phyloP scores from a whole-genome alignment of 2,329 filamentous ascomycete genomes.

The Ilyonectria sp. region DNA sequence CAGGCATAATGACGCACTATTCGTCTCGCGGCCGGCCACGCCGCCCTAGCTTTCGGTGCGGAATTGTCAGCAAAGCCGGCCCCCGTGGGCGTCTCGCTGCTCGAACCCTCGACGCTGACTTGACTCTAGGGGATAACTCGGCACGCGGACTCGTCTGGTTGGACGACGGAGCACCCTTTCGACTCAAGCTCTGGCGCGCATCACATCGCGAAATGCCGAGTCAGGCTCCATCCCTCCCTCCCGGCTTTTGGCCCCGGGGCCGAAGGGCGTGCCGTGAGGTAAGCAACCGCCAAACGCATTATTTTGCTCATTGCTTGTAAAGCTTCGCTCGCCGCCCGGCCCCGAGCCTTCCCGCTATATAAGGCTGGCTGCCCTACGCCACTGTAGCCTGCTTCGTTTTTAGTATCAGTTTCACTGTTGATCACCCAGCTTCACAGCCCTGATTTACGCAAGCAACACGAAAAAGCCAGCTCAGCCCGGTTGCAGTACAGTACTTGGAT shows the following conservation, averaged over 20 bases:
- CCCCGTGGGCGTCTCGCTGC: constrained; percentile 17
- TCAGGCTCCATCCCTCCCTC: constrained; percentile 24
- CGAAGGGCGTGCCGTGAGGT: constrained; percentile 25
- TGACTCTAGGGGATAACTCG: constrained; percentile 25
- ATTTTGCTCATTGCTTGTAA: constrained; percentile 17
- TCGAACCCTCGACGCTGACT: constrained; percentile 6
- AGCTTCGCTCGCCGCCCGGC: constrained; percentile 16
- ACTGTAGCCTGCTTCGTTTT: background rate
- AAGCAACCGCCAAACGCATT: constrained; percentile 8
- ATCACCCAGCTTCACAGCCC: constrained; percentile 21
- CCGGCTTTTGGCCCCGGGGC: constrained; percentile 20
- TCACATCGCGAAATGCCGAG: constrained; percentile 29
- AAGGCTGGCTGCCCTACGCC: constrained; percentile 21
- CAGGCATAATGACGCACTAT: constrained; percentile 25
- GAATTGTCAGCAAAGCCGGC: constrained; percentile 25
- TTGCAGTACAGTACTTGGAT: background rate
- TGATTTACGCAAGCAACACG: constrained; percentile 6
- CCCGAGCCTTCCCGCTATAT: constrained; percentile 25
- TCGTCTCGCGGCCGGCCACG: constrained; percentile 20
- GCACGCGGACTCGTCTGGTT: constrained; percentile 24
- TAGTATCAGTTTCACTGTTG: constrained; percentile 10
- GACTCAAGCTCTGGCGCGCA: constrained; percentile 7
- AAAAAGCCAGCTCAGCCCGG: background rate
- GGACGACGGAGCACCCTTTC: constrained; percentile 7
- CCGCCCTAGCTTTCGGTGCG: constrained; percentile 8